A percentile compares a stretch with the other conserved stretches of the same genome.
Conservation (phyloP, 2,329 filamentous ascomycete species). For the Parasarocladium wereldwijsianum region DNA sequence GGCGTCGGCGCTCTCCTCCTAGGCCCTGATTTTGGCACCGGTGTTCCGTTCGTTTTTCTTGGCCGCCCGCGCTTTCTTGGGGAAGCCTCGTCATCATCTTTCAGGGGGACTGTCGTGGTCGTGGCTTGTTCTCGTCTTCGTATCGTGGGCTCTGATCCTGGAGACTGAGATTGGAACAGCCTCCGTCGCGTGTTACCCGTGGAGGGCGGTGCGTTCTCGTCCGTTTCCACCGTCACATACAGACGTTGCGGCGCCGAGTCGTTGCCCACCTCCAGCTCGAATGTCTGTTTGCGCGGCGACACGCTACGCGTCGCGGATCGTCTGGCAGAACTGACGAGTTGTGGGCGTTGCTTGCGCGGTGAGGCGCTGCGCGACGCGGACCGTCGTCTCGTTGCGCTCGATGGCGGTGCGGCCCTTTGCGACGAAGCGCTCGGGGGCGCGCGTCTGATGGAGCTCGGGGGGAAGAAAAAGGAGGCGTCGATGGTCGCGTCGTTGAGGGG, state of each 20-base stretch:
- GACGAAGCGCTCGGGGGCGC: constrained; percentile 29
- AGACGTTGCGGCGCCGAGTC: constrained; percentile 34
- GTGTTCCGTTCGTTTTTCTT: constrained; percentile 36
- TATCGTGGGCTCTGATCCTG: constrained; percentile 7
- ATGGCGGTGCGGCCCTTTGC: too few relatives aligned
- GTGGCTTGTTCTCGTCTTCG: constrained; percentile 19
- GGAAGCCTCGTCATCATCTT: constrained; percentile 18
- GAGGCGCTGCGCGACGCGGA: constrained; percentile 2
- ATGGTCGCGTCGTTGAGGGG: constrained; percentile 28
- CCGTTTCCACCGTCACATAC: constrained; percentile 40
- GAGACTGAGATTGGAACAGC: constrained; percentile 27
- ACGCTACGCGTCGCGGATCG: constrained; percentile 20
- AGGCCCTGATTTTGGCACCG: constrained; percentile 24
- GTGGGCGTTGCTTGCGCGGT: too few relatives aligned
- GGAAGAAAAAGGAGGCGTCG: constrained; percentile 16
- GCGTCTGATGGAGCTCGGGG: constrained; percentile 23
- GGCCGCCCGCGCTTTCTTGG: constrained; percentile 30
- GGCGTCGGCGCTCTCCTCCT: constrained; percentile 34
- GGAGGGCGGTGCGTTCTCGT: constrained; percentile 19
- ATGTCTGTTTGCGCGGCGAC: constrained; percentile 41
- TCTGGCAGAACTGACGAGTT: too few relatives aligned
- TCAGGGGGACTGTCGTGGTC: constrained; percentile 37
- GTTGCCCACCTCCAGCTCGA: constrained; percentile 40
- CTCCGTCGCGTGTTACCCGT: constrained; percentile 20
- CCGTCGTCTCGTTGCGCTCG: too few relatives aligned